Evolutionary conservation across 1,284 basidiomycete species (phyloP), one percentile per base, ranked within the genome.

Genomic region (Boletus semigastroideus): DNA sequence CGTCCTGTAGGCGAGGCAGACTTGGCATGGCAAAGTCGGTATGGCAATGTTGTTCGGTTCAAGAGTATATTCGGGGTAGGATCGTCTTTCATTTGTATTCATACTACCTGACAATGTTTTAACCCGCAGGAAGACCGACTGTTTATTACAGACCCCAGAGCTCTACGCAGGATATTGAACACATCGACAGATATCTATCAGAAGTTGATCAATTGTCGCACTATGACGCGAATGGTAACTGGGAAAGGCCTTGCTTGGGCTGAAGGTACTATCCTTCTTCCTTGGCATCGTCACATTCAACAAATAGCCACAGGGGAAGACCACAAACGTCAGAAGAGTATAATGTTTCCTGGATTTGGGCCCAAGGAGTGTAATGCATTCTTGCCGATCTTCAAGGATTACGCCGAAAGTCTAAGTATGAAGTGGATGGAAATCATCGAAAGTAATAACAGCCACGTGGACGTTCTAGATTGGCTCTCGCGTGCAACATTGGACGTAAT

Each of bases 341-440:
- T 75, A 19, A 66, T 78, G 65, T 60, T 71, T 17, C 73, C 74
- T 0, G 74, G 71, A 7, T 77, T 78, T 48, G 71, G 73, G 4
- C 60, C 63, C 0, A 74, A 74, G 43, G 55, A 58, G 4, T 61
- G 65, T 10, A 72, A 67, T 48, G 68, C 67, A 2, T 70, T 74
- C 22, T 51, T 75, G 1, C 67, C 69, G 0, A 42, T 74, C 9
- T 78, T 78, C 50, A 51, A 43, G 42, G 42, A 22, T 16, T 64
- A 51, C 12, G 62, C 62, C 0, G 58, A 64, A 34, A 51, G 49
- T 30, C 46, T 64, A 22, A 43, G 50, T 66, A 48, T 59, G 12
- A 72, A 71, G 59, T 79, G 77, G 79, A 72, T 67, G 43, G 74
- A 79, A 36, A 54, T 68, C 8, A 61, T 77, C 22, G 55, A 55